Evolutionary conservation across 2,329 filamentous ascomycete genomes (phyloP).

Genomic region (Fusarium kyushuense): DNA sequence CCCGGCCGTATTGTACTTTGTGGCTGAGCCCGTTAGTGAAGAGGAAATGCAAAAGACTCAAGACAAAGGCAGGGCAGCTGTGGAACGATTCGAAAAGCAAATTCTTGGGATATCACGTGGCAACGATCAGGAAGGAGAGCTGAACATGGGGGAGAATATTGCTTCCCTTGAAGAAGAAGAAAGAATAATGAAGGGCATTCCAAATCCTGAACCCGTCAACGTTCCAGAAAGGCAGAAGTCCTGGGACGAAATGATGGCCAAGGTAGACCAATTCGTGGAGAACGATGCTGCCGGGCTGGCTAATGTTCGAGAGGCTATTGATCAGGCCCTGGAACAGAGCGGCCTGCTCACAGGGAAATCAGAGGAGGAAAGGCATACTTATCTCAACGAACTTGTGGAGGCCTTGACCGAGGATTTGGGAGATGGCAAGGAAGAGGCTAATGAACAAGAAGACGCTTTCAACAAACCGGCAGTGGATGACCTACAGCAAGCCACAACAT

Average conservation of each 20-base stretch:
- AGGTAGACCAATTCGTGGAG: constrained; percentile 68
- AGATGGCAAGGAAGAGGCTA: constrained; percentile 40
- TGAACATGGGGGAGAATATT: constrained; percentile 8
- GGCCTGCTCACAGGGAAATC: constrained; percentile 62
- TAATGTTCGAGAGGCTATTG: constrained; percentile 65
- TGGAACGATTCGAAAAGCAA: constrained; percentile 75
- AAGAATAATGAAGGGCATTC: constrained; percentile 36
- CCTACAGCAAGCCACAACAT: not conserved
- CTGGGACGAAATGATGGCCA: constrained; percentile 67
- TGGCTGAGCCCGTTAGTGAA: constrained; percentile 84
- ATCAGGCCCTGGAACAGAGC: constrained; percentile 66
- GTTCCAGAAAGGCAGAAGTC: constrained; percentile 53
- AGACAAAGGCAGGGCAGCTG: constrained; percentile 69
- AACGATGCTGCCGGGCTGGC: constrained; percentile 66
- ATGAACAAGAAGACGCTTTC: constrained; percentile 28
- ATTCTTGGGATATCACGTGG: constrained; percentile 65
- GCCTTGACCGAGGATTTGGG: constrained; percentile 57
- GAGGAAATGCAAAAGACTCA: constrained; percentile 82
- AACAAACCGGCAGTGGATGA: constrained; percentile 11
- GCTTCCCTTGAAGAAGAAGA: constrained; percentile 24
- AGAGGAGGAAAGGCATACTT: constrained; percentile 59
- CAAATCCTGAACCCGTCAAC: constrained; percentile 2
- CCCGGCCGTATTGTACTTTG: constrained; percentile 84
- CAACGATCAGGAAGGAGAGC: constrained; percentile 46
- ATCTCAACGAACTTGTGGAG: constrained; percentile 64